Evolutionary conservation across 768 basidiomycete species (phyloP), one percentile per base, ranked within the genome.

Genomic region (Trametes coccinea): DNA sequence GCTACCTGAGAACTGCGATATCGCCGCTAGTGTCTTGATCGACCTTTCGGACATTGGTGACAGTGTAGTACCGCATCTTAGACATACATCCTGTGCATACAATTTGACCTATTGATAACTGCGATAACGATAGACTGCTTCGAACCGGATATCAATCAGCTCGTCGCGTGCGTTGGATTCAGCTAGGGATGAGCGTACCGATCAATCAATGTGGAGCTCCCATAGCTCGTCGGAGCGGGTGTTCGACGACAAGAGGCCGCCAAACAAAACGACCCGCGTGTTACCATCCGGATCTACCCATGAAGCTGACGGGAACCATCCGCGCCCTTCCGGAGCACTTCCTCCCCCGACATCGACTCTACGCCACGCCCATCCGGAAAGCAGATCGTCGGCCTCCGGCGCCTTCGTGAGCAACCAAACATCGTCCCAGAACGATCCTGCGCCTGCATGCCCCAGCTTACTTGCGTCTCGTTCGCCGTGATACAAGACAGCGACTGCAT

Each of bases 231-330:
- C 72, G 13, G 78, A 71, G 16, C 81, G 71, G 39, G 77, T 75
- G 64, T 81, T 82, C 33, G 73, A 72, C 22, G 73, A 70, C 60
- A 77, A 54, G 33, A 82, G 60, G 4, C 82, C 80, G 0, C 82
- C 81, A 2, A 69, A 71, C 57, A 68, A 44, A 8, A 62, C 37
- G 41, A 63, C 45, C 30, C 62, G 56, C n/a, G 62, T 50, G 14
- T 68, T 52, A 4, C 69, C 71, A 4, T 61, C 60, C 9, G 60
- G 61, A 7, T 64, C 70, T 2, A 66, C 59, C 33, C 72, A 72
- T 1, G 60, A 66, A 1, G 73, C 74, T 0, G 72, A 62, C 1
- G 75, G 69, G 65, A 83, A 79, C 80, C 82, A 82, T 0, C 81
- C 80, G 14, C 80, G 69, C 0, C 75, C 70, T 33, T 73, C 71